Conservation (phyloP, 805 yeast species). For the Isabelozyma rhagii region DNA sequence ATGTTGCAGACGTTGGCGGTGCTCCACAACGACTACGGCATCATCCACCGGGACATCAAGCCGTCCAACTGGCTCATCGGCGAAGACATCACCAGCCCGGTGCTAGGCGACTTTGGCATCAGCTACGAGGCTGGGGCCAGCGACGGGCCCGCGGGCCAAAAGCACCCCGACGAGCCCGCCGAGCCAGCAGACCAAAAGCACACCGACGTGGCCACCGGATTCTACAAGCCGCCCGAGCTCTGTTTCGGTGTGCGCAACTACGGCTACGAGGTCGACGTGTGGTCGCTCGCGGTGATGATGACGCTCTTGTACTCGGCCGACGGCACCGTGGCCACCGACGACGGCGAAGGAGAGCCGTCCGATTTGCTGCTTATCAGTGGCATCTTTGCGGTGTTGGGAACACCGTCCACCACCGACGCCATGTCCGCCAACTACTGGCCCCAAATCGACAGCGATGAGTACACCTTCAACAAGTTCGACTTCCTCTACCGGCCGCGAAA, state of each 20-base stretch:
- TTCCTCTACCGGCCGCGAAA: slow-evolving; percentile 10
- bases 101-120: slow-evolving; percentile 67
- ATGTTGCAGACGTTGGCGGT: slow-evolving; percentile 22
- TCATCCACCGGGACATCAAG: slow-evolving; percentile 42
- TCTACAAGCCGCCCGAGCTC: slow-evolving; percentile 73
- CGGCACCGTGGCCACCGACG: slow-evolving; percentile 28
- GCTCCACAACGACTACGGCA: slow-evolving; percentile 25
- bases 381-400: slow-evolving; percentile 58
- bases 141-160: not conserved
- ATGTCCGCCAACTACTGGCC: slow-evolving; percentile 28
- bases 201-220: slow-evolving; percentile 64
- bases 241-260: slow-evolving; percentile 59
- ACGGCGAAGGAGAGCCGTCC: slow-evolving; percentile 30
- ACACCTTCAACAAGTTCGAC: slow-evolving; percentile 26
- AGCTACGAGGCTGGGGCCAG: slow-evolving; percentile 19
- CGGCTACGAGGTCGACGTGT: slow-evolving; percentile 57
- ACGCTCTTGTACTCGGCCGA: slow-evolving; percentile 45
- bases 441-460: slow-evolving; percentile 26
- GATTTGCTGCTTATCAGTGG: slow-evolving; percentile 59
- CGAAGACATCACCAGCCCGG: slow-evolving; percentile 17
- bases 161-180: slow-evolving; percentile 30
- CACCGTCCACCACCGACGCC: slow-evolving; percentile 37
- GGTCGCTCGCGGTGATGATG: slow-evolving; percentile 67
- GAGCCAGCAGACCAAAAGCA: slow-evolving; percentile 44
- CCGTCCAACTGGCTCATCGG: slow-evolving; percentile 33